Evolutionary conservation across 345 rosid genomes (phyloP), one percentile per base, ranked within the genome.

Genomic region (Syzygium aromaticum): DNA sequence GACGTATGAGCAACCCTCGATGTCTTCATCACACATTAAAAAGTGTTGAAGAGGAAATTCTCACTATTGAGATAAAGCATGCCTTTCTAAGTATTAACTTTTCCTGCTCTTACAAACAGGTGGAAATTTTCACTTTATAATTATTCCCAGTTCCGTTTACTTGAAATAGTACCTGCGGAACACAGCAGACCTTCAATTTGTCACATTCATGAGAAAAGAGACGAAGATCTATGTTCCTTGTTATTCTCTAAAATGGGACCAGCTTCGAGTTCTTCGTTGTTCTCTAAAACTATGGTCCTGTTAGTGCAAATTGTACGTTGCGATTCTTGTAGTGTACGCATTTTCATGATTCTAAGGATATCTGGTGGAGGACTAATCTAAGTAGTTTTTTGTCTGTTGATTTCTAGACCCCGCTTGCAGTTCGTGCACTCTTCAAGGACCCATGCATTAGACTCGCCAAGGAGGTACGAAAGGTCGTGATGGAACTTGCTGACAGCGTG

Each of bases 401-500:
- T 54, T 7, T 53, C 27, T 86, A 95, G 98, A 93, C 98, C 13
- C 98, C 98, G 14, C 88, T 88, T 84, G 92, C 94, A 1, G 96
- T 93, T 85, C 96, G 98, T 2, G 90, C 85, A 19, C 90, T 96
- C 43, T 95, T 96, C 89, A 96, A 95, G 86, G 94, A 93, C 84
- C 96, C 99, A 51, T 94, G 99, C 89, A 93, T 89, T 22, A 90
- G 97, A n/a, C 84, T 95, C 11, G 96, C 99, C 2, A 86, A 88
- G 61, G 99, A 95, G 91, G 93, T 96, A 84, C 90, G 94, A 63
- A 93, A 93, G 87, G 98, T 86, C 83, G 88, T 96, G 40, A 89
- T 85, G 87, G 96, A 94, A 88, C 95, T 95, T 1, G 96, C 96
- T 5, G 89, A 84, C 56, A 94, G 98, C 77, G 91, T 96, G 54